A percentile compares a stretch with the other conserved stretches of the same genome.
These are phyloP conservation scores for Puccinellia tenuiflora DNA, from an alignment of 176 grass and related monocot species.

Conservation along the genomic window DNA sequence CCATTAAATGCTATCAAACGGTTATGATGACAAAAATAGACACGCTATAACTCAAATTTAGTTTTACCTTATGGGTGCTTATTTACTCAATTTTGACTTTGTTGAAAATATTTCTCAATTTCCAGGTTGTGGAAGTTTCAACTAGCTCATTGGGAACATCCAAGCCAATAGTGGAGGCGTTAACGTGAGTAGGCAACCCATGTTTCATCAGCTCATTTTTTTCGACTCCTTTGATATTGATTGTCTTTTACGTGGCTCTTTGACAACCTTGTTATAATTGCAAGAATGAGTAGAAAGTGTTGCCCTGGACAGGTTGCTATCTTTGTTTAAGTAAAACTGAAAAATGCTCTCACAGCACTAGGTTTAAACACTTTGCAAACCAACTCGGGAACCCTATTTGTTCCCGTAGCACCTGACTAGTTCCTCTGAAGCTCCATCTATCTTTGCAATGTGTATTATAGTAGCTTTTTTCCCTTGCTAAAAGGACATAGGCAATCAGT, in stretches of 20 bases:
- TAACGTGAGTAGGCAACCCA: constrained; percentile 39
- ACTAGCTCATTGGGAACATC: constrained; percentile 55
- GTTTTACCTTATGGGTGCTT: neutral
- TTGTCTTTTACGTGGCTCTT: neutral
- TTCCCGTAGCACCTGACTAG: neutral
- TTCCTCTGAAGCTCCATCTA: neutral
- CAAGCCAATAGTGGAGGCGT: constrained; percentile 60
- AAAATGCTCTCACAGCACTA: neutral
- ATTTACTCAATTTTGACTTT: constrained; percentile 9
- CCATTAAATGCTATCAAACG: neutral
- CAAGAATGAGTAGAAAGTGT: neutral
- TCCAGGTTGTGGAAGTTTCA: constrained; percentile 86
- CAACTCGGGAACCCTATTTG: neutral
- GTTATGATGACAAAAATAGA: neutral
- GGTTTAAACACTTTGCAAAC: neutral
- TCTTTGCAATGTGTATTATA: neutral
- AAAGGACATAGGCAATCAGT: neutral
- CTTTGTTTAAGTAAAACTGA: neutral
- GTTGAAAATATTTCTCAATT: constrained; percentile 10
- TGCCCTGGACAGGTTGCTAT: neutral
- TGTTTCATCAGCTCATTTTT: neutral
- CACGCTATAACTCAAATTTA: neutral
- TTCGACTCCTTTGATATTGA: neutral
- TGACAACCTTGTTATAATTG: neutral
- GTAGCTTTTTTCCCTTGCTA: neutral